Base-by-base conservation (phyloP, 148 eudicot species). In the Salicornia ramosissima region DNA sequence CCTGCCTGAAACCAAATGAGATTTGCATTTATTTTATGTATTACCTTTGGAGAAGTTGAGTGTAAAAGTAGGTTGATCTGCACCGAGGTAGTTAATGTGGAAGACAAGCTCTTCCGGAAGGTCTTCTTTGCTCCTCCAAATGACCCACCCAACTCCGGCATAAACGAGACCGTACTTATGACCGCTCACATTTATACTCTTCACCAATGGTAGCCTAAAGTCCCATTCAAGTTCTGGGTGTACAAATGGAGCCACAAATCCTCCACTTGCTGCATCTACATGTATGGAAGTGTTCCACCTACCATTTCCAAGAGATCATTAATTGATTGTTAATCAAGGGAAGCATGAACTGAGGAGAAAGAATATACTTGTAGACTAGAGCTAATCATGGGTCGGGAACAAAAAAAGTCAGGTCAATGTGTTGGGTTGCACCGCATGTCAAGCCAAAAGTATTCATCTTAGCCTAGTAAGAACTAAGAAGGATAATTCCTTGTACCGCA, bases 31-130 rank as follows among this genome's bases (percentile, higher is more conserved):
- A 28, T 22, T 52, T 9, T 56, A 61, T 33, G 25, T 14, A 18
- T 67, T 77, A 83, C 86, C 86, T 78, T 83, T 80, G 71, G 86
- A 83, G 78, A 83, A 83, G 70, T 83, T 83, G 25, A 83, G 83
- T 47, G 86, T 83, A 57, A 83, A 83, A 19, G 86, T 83, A 30
- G 85, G 82, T 29, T 79, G 85, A 52, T 82, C 85, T 39, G 83
- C 71, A 6, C 85, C 85, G 30, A 82, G 82, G 67, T 82, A 82
- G 69, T 82, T 79, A 42, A 82, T 82, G 55, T 82, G 82, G 65
- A 82, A 83, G 77, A 83, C 73, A 24, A 83, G 86, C 60, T 83
- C 86, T 2, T 77, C 83, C 2, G 83, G 86, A 47, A 80, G 66
- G 24, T 83, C 86, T 40, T 78, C 82, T 55, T 83, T 80, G 78